A percentile compares a stretch with the other conserved stretches of the same genome.
Evolutionary conservation across 1,139 yeast species (phyloP).

Genomic region (Candida sojae): DNA sequence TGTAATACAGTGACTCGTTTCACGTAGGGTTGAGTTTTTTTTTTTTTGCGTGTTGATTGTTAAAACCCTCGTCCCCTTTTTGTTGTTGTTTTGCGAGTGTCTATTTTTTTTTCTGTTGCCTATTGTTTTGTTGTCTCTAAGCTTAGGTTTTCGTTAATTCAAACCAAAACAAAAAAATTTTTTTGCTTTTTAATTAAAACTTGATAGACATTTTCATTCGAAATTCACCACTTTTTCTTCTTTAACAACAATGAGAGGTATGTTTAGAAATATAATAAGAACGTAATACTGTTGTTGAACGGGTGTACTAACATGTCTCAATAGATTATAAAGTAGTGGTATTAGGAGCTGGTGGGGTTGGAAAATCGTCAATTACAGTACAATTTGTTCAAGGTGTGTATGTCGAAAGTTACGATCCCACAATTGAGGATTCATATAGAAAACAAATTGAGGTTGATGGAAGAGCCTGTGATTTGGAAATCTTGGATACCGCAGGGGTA

Average conservation of each 20-base stretch:
- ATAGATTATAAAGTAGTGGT: slow-evolving; percentile 49
- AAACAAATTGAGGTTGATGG: slow-evolving; percentile 92
- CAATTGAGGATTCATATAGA: slow-evolving; percentile 74
- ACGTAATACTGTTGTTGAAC: no score
- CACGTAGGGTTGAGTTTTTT: neutral
- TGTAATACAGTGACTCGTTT: no score
- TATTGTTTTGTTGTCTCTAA: neutral
- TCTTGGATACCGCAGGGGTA: slow-evolving; percentile 54
- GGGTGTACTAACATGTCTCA: slow-evolving; percentile 11
- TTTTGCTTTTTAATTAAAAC: neutral
- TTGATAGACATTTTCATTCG: neutral
- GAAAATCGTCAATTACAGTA: slow-evolving; percentile 52
- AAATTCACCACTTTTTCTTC: neutral
- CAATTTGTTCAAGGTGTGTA: slow-evolving; percentile 55
- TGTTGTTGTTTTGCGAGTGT: neutral
- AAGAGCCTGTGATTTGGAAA: slow-evolving; percentile 81
- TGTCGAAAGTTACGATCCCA: slow-evolving; percentile 53
- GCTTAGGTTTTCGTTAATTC: neutral
- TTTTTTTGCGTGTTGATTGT: neutral
- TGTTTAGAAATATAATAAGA: slow-evolving; percentile 1
- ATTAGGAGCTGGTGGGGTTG: slow-evolving; percentile 56
- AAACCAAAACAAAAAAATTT: slow-evolving; percentile 1
- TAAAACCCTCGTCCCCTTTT: neutral
- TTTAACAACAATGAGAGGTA: slow-evolving; percentile 13
- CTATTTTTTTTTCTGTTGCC: neutral